Evolutionary conservation across 2,329 filamentous ascomycete species (phyloP).

Genomic region (Sporothrix inflata): DNA sequence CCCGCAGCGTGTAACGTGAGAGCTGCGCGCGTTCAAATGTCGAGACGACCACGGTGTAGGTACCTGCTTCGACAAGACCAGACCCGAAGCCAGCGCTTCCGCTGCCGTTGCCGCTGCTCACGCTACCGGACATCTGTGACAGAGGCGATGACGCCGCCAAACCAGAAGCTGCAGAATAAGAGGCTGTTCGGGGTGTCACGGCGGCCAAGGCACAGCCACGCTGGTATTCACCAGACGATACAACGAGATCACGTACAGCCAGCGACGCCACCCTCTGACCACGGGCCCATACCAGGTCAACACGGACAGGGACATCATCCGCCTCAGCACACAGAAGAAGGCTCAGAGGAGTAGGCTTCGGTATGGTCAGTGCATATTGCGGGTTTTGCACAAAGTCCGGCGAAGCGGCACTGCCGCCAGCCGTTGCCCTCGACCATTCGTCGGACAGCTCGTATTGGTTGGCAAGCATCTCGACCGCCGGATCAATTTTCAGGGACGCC

Average conservation of each 20-base stretch:
- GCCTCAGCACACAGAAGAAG: slow-evolving; percentile 72
- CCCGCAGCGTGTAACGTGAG: slow-evolving; percentile 72
- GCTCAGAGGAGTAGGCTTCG: slow-evolving; percentile 63
- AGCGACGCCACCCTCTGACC: slow-evolving; percentile 68
- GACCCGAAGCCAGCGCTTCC: slow-evolving; percentile 33
- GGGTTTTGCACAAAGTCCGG: slow-evolving; percentile 82
- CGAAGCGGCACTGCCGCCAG: slow-evolving; percentile 81
- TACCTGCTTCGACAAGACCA: slow-evolving; percentile 64
- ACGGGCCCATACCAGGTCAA: slow-evolving; percentile 79
- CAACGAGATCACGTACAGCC: slow-evolving; percentile 74
- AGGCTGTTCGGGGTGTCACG: slow-evolving; percentile 39
- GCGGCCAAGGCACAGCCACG: slow-evolving; percentile 75
- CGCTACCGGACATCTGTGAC: slow-evolving; percentile 2
- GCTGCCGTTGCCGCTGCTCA: slow-evolving; percentile 25
- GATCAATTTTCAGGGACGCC: slow-evolving; percentile 58
- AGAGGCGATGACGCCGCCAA: slow-evolving; percentile 36
- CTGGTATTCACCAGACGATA: slow-evolving; percentile 86
- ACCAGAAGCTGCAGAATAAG: neutral
- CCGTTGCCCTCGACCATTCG: slow-evolving; percentile 76
- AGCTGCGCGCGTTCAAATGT: slow-evolving; percentile 83
- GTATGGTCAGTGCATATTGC: slow-evolving; percentile 72
- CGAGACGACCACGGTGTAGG: slow-evolving; percentile 86
- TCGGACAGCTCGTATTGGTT: slow-evolving; percentile 63
- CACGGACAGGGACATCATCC: slow-evolving; percentile 74
- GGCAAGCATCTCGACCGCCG: slow-evolving; percentile 63